Base-by-base conservation (phyloP, 306 rosid genomes). In the Dalbergia cochinchinensis region DNA sequence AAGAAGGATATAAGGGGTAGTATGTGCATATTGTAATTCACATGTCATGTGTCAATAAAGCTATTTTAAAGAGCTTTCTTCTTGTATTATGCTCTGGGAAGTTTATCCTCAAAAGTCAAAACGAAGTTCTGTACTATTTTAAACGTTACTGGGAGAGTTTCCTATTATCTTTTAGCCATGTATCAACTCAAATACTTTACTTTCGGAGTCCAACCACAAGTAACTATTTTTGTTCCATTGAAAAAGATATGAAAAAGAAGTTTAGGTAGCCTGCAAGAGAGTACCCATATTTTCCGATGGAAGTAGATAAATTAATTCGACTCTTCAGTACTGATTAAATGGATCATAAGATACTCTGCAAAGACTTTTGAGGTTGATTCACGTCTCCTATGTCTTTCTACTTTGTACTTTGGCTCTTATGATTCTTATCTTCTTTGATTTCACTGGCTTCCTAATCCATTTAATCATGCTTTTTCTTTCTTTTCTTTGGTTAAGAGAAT, bases 391-490 rank as follows among this genome's bases (percentile, higher is more conserved):
- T 45, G 71, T 74, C 72, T 63, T 57, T 62, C 51, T 74, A 57
- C 34, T 18, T 31, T 65, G 58, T 34, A 55, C 15, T 73, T 81
- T 68, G 53, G 12, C 39, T 14, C 31, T 11, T 19, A 60, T 68
- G 59, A 9, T 31, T 14, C 31, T 8, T 19, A 60, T 63, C 69
- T 68, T 58, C 71, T 64, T 59, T 71, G 13, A 6, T 59, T 60
- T 70, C 20, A 20, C 12, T 3, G 13, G 66, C 22, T 69, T 19
- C 26, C 35, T 42, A 76, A 73, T 50, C 34, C 58, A 65, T 34
- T 35, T 70, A 69, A 15, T 42, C 58, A 20, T 79, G 83, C 22
- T 48, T 77, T 63, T 57, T 16, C 53, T 87, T 48, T 66, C 15
- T 63, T 57, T 65, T 67, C 53, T 48, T 15, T 5, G 26, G 31